Evolutionary conservation across 306 rosid species (phyloP), one percentile per base, ranked within the genome.

Genomic region (Glycine tomentella): DNA sequence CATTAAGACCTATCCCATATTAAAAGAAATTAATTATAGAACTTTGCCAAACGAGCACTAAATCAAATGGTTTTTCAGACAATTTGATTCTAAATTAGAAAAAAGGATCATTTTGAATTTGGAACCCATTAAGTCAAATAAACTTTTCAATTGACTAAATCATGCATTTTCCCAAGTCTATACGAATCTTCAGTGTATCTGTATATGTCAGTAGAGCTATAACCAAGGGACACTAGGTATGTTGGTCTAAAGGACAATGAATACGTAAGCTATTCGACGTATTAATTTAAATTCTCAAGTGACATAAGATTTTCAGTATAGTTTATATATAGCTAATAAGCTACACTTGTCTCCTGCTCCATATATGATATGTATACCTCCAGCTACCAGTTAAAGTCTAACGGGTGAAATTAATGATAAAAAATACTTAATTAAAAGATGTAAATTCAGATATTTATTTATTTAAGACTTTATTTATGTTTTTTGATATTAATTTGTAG

Each of bases 141-240:
- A 80, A 68, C 17, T 20, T 50, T 69, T 66, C 49, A 72, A 72
- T 49, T 49, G 88, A 85, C 74, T 72, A 65, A 65, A 81, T 81
- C 16, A 12, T 57, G 17, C 31, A 49, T 72, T 66, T 77, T 81
- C 62, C 68, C 42, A 81, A 63, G 42, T 85, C 55, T 58, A 71
- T 55, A 81, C 77, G 85, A 85, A 85, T 82, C 72, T 76, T 63
- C 58, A 42, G 44, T 57, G 77, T 80, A 65, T 49, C 38, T 61
- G 46, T 56, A 42, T 17, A 12, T 50, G 51, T 53, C 36, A 75
- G 75, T 69, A 74, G 53, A 75, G 25, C 61, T 13, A 79, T 58
- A 48, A 70, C 64, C 72, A 38, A 50, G 71, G 7, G 31, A 13
- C 59, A 57, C 15, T 45, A 58, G 61, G 74, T 69, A 69, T 62